Evolutionary conservation across 148 eudicot genomes (phyloP), one percentile per base, ranked within the genome.

Genomic region (Rhododendron henanense): DNA sequence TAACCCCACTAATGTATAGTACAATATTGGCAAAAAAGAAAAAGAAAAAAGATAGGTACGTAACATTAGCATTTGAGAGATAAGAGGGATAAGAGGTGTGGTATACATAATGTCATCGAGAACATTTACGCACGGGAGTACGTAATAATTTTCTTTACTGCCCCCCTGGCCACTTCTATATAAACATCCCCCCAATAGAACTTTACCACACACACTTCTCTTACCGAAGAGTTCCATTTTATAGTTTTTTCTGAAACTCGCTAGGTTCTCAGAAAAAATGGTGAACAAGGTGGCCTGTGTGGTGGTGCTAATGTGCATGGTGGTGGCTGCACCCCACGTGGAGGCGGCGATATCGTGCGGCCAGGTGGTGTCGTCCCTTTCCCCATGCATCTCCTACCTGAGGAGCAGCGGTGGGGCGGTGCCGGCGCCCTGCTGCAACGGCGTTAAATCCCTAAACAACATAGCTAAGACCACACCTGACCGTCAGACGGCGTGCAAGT

Each of bases 301-400:
- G 37, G 78, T 82, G 59, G 1, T 90, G 1, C 15, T 88, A 18
- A 78, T 41, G 85, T 87, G 91, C 88, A 90, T 93, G 92, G 41
- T 91, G 85, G 87, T 91, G 87, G 44, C 28, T 61, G 87, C 90
- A 39, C 90, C 92, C 69, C 59, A 67, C 57, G 88, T 90, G 0
- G 88, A 90, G 79, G 93, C 88, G 76, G 93, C 88, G 18, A 67
- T 93, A 31, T 33, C 88, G 0, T 93, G 94, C 67, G 85, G 85
- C 25, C 55, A 48, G 37, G 93, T 93, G 48, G 18, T 31, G 2
- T 14, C 28, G 5, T 35, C 10, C 25, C 23, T 93, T 2, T 44
- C 73, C 0, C 86, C 88, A 3, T 93, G 94, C 88, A 9, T 90
- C 0, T 0, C 44, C 5, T 93, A 87, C 88, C 84, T 92, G 7